Base-by-base conservation (phyloP, 2,329 filamentous ascomycete species). In the Colletotrichum navitas region DNA sequence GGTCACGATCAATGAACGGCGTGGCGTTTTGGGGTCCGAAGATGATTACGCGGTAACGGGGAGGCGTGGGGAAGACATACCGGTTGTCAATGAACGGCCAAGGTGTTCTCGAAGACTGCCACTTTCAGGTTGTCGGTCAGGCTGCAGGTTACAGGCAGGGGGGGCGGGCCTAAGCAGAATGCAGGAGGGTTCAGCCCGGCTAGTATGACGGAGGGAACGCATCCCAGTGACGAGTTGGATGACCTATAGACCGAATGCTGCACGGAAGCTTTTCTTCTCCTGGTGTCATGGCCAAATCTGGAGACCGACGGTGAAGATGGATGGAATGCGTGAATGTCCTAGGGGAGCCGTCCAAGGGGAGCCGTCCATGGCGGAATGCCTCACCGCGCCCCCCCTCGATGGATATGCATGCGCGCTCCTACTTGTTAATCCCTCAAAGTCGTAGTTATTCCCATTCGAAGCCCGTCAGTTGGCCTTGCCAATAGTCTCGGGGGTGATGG, bases 51-150 rank as follows among this genome's bases (percentile, higher is more conserved):
- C 43, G 32, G 26, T 18, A 18, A n/a, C 18, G 24, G 51, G 39
- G 29, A n/a, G 32, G 14, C 64, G 56, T 45, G 51, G 24, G 34
- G 16, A 60, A 51, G 54, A 54, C 47, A 14, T 47, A 26, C 47
- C 36, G 43, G 29, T 54, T 54, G 49, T 32, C n/a, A 29, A 51
- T 26, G 36, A 60, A 60, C 59, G 59, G 47, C 39, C n/a, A 16
- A 60, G 54, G 60, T 69, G 45, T 60, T 64, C 69, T 72, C 52
- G 68, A 71, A 68, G 51, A 24, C n/a, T 61, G 3, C 69, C 54
- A 24, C 24, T n/a, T 64, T 69, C 29, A 29, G 59, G 34, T 10
- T 8, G 29, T 68, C 54, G 59, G 65, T 72, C 59, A 63, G 66
- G 36, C 36, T 45, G 32, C 54, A 29, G 56, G 51, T 21, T 11